Percentiles rank a stretch among this genome's conserved stretches.
phyloP scores from a whole-genome alignment of 1,284 basidiomycete species.

The Volvariella surrecta region DNA sequence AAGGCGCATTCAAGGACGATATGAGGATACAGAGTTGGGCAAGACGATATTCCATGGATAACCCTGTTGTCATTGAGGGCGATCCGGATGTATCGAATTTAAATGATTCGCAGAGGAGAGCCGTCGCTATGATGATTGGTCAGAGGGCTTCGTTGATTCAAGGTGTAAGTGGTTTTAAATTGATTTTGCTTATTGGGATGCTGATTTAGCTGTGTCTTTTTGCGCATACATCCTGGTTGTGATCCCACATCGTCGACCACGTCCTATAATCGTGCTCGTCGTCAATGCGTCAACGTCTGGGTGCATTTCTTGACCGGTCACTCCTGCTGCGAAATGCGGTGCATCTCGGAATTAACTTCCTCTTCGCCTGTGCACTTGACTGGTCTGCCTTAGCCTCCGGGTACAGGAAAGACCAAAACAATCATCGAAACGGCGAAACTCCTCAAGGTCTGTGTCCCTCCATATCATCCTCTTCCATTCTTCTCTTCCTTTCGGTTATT shows the following conservation, averaged over 20 bases:
- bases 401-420: slow-evolving; percentile 94
- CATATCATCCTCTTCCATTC: no score
- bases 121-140: slow-evolving; percentile 83
- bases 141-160: slow-evolving; percentile 78
- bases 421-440: slow-evolving; percentile 81
- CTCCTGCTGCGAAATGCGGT: no score
- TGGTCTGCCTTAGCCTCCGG: slow-evolving; percentile 60
- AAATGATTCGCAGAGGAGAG: slow-evolving; percentile 75
- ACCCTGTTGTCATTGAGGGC: slow-evolving; percentile 67
- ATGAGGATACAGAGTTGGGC: slow-evolving; percentile 74
- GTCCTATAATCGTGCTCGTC: no score
- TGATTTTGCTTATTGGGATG: neutral
- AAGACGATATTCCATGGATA: slow-evolving; percentile 46
- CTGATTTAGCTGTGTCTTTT: slow-evolving; percentile 5
- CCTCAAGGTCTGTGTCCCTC: slow-evolving; percentile 51
- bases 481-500: no score
- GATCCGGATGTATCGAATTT: slow-evolving; percentile 67
- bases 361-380: slow-evolving; percentile 2
- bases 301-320: no score
- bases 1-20: slow-evolving; percentile 59
- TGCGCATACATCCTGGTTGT: no score
- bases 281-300: no score
- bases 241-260: no score
- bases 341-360: no score
- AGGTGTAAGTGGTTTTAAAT: slow-evolving; percentile 54